Base-by-base conservation (phyloP, 2,329 filamentous ascomycete species). In the Alternaria brassicae region DNA sequence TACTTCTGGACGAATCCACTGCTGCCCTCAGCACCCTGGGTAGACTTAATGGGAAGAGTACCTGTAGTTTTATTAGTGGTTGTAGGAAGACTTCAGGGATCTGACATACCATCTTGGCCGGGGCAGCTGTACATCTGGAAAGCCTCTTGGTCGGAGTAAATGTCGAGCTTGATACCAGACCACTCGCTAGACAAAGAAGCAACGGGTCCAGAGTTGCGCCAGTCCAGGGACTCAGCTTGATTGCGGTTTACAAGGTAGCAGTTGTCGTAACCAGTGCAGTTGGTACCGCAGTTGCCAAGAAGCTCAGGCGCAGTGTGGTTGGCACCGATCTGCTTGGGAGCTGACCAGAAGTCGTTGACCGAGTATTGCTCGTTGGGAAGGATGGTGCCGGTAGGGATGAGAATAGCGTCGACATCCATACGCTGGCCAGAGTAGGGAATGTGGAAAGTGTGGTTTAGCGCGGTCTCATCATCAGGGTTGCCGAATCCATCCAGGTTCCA, bases 41-140 rank as follows among this genome's bases (percentile, higher is more conserved):
- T 89, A 61, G 81, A 81, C 82, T 93, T 93, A 62, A 93, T 70
- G 0, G 90, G 81, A 62, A 90, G 79, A 1, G 83, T 78, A 25
- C 80, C 81, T 82, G 21, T 4, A 5, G 3, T 25, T 30, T 57
- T 23, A 59, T 72, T 57, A 67, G 52, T 17, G 34, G 0, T 32
- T 23, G 6, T 52, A 39, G 10, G 17, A 19, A 42, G 4, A 3
- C n/a, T 6, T 52, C 9, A 17, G 3, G 9, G 8, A 15, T 9
- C 0, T 32, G 25, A 68, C 66, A 23, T 66, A 68, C 91, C 91
- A 78, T 96, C 88, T 80, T 91, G 88, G 21, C 86, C 86, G 69
- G 87, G 88, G 83, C 93, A 97, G 62, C 86, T 88, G 82, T 96
- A 97, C 70, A 97, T 84, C 80, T 97, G 93, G 79, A 96, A 88